Evolutionary conservation across 2,329 filamentous ascomycete genomes (phyloP).

Genomic region (Fusarium clavum): DNA sequence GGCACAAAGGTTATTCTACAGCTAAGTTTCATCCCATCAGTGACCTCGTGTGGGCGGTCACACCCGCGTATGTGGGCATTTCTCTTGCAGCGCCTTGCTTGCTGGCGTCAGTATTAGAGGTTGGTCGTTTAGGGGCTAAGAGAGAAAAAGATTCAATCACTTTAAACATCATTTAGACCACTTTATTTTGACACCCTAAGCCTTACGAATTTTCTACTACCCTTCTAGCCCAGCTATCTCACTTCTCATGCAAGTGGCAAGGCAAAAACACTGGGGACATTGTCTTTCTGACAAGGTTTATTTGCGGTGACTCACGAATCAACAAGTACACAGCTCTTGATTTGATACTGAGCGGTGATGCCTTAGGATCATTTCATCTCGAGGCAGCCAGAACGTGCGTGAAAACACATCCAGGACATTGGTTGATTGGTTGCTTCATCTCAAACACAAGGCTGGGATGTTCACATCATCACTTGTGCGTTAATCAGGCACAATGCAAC

Average conservation of each 20-base stretch:
- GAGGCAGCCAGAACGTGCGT: slow-evolving; percentile 21
- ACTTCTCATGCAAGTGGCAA: slow-evolving; percentile 29
- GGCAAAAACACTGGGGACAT: slow-evolving; percentile 26
- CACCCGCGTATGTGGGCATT: slow-evolving; percentile 27
- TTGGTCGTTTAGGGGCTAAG: no score
- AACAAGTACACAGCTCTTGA: slow-evolving; percentile 8
- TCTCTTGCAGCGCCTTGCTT: slow-evolving; percentile 21
- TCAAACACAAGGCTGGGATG: slow-evolving; percentile 3
- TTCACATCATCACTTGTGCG: slow-evolving; percentile 26
- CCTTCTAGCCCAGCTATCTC: slow-evolving; percentile 1
- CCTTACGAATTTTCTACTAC: neutral
- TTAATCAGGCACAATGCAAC: slow-evolving; percentile 41
- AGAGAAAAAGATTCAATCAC: neutral
- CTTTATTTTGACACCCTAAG: neutral
- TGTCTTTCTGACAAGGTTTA: slow-evolving; percentile 25
- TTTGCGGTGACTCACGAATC: slow-evolving; percentile 36
- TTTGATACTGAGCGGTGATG: slow-evolving; percentile 20
- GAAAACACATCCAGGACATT: neutral
- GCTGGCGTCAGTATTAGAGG: slow-evolving; percentile 1
- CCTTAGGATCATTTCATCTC: slow-evolving; percentile 10
- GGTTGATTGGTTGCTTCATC: slow-evolving; percentile 21
- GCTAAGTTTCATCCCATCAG: slow-evolving; percentile 10
- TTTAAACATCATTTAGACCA: neutral
- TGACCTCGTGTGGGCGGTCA: slow-evolving; percentile 35
- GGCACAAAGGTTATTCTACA: slow-evolving; percentile 19